phyloP scores from a whole-genome alignment of 805 yeast species.

The Danielozyma ontarioensis region DNA sequence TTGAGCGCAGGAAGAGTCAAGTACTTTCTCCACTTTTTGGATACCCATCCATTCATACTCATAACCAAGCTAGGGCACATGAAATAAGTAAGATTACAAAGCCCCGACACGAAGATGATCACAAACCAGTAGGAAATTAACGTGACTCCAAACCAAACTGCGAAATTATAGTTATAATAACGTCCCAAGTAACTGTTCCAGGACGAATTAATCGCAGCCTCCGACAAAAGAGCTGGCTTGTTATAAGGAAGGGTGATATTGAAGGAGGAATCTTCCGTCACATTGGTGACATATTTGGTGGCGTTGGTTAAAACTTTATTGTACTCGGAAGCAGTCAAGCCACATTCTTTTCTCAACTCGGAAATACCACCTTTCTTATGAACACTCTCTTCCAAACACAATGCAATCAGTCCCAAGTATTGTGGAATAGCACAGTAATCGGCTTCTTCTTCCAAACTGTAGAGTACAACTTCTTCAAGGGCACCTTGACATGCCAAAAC shows the following conservation, averaged over 20 bases:
- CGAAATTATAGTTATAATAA: conserved; percentile 31
- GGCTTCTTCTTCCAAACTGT: neutral
- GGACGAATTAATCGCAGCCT: conserved; percentile 16
- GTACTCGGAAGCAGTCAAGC: conserved; percentile 10
- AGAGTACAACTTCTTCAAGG: neutral
- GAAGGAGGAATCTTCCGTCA: conserved; percentile 9
- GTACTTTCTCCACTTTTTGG: conserved; percentile 21
- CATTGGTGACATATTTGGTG: conserved; percentile 10
- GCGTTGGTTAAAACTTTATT: conserved; percentile 10
- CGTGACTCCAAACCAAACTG: conserved; percentile 30
- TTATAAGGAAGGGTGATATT: conserved; percentile 4
- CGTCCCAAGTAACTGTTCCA: conserved; percentile 24
- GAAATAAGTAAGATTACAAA: conserved; percentile 20
- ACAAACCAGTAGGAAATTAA: conserved; percentile 26
- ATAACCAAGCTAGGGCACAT: conserved; percentile 17
- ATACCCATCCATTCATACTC: conserved; percentile 22
- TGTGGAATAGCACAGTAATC: neutral
- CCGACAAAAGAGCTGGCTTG: conserved; percentile 7
- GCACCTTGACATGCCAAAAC: conserved; percentile 17
- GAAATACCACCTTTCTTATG: neutral
- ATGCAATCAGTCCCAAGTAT: neutral
- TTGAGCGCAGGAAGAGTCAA: conserved; percentile 32
- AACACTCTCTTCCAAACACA: neutral
- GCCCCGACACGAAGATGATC: conserved; percentile 27
- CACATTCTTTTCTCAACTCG: conserved; percentile 6